Conservation (phyloP, 2,329 filamentous ascomycete genomes). For the Fusarium praegraminearum region DNA sequence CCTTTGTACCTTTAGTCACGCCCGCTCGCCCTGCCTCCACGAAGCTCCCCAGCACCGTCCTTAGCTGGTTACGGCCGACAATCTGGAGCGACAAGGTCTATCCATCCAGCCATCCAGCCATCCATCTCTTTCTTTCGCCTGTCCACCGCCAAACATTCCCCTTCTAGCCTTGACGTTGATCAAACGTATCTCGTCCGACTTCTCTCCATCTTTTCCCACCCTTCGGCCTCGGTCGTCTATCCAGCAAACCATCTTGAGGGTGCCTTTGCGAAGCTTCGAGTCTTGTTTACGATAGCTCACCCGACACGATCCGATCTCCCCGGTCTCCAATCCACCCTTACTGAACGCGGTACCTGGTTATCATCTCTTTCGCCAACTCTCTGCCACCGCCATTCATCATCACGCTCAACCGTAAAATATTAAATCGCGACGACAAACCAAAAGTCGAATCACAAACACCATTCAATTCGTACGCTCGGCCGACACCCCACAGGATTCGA, state of each 20-base stretch:
- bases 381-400: slow-evolving; percentile 31
- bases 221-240: slow-evolving; percentile 18
- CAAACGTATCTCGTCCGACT: slow-evolving; percentile 28
- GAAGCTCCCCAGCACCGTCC: slow-evolving; percentile 41
- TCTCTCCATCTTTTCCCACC: slow-evolving; percentile 17
- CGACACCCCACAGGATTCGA: slow-evolving; percentile 19
- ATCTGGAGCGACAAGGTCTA: slow-evolving; percentile 42
- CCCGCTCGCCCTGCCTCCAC: slow-evolving; percentile 44
- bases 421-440: slow-evolving; percentile 9
- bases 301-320: slow-evolving; percentile 36
- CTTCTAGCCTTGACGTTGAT: slow-evolving; percentile 41
- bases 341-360: slow-evolving; percentile 35
- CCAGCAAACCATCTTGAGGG: slow-evolving; percentile 8
- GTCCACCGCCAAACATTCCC: slow-evolving; percentile 43
- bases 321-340: slow-evolving; percentile 37
- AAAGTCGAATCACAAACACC: slow-evolving; percentile 2
- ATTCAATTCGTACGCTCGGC: not conserved
- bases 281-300: slow-evolving; percentile 15
- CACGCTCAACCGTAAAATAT: slow-evolving; percentile 6
- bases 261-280: slow-evolving; percentile 8
- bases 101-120: slow-evolving; percentile 35
- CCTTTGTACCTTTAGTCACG: slow-evolving; percentile 45
- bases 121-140: slow-evolving; percentile 35
- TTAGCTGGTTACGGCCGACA: slow-evolving; percentile 36
- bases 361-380: slow-evolving; percentile 36